Evolutionary conservation across 257 asterid genomes (phyloP).

Genomic region (Nicotiana otophora): DNA sequence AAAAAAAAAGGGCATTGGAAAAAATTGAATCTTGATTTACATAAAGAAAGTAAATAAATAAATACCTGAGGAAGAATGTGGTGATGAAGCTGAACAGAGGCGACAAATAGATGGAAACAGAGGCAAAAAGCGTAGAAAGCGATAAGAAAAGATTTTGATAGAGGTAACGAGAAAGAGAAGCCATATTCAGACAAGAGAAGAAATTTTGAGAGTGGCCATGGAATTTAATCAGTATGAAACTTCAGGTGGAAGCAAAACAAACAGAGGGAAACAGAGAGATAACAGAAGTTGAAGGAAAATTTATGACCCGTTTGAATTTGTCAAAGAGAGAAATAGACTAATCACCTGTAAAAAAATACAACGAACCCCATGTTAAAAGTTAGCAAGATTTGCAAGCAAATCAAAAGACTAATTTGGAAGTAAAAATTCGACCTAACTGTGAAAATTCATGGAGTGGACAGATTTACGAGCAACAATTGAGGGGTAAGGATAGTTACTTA

Average conservation of each 20-base stretch:
- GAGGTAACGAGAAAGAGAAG: slow-evolving; percentile 22
- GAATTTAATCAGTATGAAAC: slow-evolving; percentile 4
- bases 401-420: slow-evolving; percentile 21
- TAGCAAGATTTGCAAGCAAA: slow-evolving; percentile 5
- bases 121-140: slow-evolving; percentile 2
- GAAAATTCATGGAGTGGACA: slow-evolving; percentile 8
- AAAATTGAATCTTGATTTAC: not conserved
- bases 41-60: not conserved
- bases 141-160: not conserved
- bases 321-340: slow-evolving; percentile 41
- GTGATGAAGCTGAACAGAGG: slow-evolving; percentile 38
- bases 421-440: slow-evolving; percentile 63
- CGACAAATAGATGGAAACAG: slow-evolving; percentile 34
- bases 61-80: slow-evolving; percentile 45
- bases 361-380: slow-evolving; percentile 8
- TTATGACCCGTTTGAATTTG: slow-evolving; percentile 46
- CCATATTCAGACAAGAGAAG: slow-evolving; percentile 35
- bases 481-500: not conserved
- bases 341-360: slow-evolving; percentile 28
- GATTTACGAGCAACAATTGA: not conserved
- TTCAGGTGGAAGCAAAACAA: slow-evolving; percentile 16
- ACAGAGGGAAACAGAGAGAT: slow-evolving; percentile 17
- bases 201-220: not conserved
- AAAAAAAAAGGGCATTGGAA: not conserved
- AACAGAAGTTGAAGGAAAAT: slow-evolving; percentile 2